Evolutionary conservation across 1,139 yeast species (phyloP).

Genomic region (Suhomyces taliae): DNA sequence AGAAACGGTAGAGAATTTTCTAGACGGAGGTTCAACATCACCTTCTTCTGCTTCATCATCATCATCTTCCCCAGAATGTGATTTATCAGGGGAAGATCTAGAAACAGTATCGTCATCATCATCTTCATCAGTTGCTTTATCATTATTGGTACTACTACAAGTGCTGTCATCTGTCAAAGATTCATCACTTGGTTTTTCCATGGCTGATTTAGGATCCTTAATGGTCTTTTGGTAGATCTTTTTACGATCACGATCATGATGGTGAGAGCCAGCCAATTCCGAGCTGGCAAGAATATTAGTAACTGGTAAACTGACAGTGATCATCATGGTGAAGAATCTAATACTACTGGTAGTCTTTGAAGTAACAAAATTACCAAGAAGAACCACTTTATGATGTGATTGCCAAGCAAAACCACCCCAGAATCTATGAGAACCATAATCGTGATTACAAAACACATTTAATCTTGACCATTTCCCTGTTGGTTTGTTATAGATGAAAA

Average conservation of each 20-base stretch:
- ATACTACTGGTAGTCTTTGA: slow-evolving; percentile 52
- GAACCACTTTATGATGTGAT: slow-evolving; percentile 67
- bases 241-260: slow-evolving; percentile 23
- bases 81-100: slow-evolving; percentile 10
- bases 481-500: slow-evolving; percentile 59
- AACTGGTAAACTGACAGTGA: slow-evolving; percentile 65
- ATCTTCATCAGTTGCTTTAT: slow-evolving; percentile 18
- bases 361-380: slow-evolving; percentile 53
- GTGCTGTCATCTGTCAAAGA: slow-evolving; percentile 18
- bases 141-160: slow-evolving; percentile 13
- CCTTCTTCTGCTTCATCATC: slow-evolving; percentile 12
- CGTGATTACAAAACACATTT: slow-evolving; percentile 57
- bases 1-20: slow-evolving; percentile 21
- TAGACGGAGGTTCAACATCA: slow-evolving; percentile 6
- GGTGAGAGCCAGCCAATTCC: slow-evolving; percentile 35
- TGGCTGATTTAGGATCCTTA: slow-evolving; percentile 1
- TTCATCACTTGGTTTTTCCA: slow-evolving; percentile 9
- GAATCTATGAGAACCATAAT: slow-evolving; percentile 55
- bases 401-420: slow-evolving; percentile 74
- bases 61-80: neutral
- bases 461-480: slow-evolving; percentile 67
- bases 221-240: slow-evolving; percentile 16
- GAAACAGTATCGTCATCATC: slow-evolving; percentile 15
- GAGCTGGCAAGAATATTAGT: slow-evolving; percentile 56
- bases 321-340: slow-evolving; percentile 56